phyloP scores from a whole-genome alignment of 805 yeast genomes.

The Wickerhamomyces alni region DNA sequence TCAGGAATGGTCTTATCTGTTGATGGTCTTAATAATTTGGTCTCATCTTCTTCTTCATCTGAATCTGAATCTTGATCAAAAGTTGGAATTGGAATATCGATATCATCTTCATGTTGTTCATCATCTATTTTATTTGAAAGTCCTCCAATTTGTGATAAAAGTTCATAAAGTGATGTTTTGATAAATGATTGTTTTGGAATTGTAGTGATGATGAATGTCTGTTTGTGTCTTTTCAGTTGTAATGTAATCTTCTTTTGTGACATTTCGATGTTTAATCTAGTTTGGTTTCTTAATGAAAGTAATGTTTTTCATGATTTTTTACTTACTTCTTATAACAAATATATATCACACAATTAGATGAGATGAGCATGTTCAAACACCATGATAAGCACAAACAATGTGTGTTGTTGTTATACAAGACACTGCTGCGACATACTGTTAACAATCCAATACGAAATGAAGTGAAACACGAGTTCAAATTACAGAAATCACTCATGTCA shows the following conservation, averaged over 20 bases:
- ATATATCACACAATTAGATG: no score
- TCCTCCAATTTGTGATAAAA: conserved; percentile 46
- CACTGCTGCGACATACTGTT: conserved; percentile 23
- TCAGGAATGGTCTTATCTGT: conserved; percentile 9
- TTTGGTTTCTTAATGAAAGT: no score
- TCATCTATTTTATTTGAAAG: conserved; percentile 2
- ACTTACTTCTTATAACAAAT: no score
- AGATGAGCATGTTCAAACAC: no score
- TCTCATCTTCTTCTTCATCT: conserved; percentile 20
- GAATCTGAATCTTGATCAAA: neutral
- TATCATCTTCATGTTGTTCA: conserved; percentile 21
- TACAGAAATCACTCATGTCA: conserved; percentile 17
- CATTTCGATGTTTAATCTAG: no score
- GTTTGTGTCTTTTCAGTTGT: conserved; percentile 30
- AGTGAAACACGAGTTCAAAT: conserved; percentile 8
- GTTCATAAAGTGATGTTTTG: conserved; percentile 27
- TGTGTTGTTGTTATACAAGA: conserved; percentile 25
- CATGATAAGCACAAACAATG: conserved; percentile 18
- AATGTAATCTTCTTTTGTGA: conserved; percentile 6
- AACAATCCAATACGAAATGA: neutral
- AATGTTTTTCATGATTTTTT: no score
- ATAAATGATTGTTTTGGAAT: conserved; percentile 20
- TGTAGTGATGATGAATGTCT: conserved; percentile 27
- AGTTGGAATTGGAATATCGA: conserved; percentile 29
- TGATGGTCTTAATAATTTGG: conserved; percentile 15